Conservation (phyloP, 305 asterid genomes). For the Petunia hybrid region DNA sequence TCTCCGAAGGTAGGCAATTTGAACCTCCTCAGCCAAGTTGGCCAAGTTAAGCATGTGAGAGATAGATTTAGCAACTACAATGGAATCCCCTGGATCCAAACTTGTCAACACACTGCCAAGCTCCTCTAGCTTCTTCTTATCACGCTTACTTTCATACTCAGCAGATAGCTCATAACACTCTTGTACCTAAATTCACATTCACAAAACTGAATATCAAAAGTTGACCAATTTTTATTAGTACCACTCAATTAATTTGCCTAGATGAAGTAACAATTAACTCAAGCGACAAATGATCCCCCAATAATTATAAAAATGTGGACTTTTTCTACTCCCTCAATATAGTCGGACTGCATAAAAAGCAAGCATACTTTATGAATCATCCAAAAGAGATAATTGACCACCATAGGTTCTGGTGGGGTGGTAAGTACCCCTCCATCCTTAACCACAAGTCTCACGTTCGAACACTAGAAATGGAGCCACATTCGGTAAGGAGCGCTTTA, state of each 20-base stretch:
- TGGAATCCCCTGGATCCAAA: conserved; percentile 96
- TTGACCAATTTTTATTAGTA: not conserved
- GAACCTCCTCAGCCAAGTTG: conserved; percentile 98
- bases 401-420: no score
- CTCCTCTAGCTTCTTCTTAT: conserved; percentile 84
- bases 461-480: no score
- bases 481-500: no score
- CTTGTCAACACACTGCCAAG: conserved; percentile 85
- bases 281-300: not conserved
- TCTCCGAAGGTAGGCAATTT: conserved; percentile 77
- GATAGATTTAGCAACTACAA: conserved; percentile 87
- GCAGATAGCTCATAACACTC: conserved; percentile 95
- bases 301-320: not conserved
- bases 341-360: not conserved
- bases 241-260: not conserved
- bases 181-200: conserved; percentile 67
- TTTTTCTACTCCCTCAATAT: not conserved
- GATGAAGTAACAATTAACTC: conserved; percentile 17
- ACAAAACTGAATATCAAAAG: not conserved
- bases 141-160: conserved; percentile 75
- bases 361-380: not conserved
- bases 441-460: no score
- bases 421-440: no score
- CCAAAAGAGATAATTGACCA: not conserved
- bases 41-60: conserved; percentile 98